Conservation (phyloP, 805 yeast species). For the Barnettozyma sp. region DNA sequence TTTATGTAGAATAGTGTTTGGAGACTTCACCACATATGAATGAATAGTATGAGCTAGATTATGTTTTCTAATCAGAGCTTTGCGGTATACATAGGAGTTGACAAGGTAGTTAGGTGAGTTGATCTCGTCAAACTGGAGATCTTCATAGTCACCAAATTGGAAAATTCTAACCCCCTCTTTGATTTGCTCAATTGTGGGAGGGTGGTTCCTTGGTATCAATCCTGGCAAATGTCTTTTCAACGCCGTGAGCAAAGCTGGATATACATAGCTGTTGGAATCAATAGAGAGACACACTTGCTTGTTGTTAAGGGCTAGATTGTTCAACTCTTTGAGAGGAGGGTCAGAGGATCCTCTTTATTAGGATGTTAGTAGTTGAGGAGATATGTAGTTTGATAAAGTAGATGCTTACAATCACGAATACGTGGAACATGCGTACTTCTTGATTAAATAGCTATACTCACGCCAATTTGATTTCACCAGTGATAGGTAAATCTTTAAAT, state of each 20-base stretch:
- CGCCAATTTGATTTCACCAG: slow-evolving; percentile 51
- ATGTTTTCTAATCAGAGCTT: slow-evolving; percentile 87
- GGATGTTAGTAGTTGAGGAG: not conserved
- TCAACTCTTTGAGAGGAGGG: not conserved
- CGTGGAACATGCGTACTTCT: not conserved
- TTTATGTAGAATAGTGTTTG: slow-evolving; percentile 47
- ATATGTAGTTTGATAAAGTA: not conserved
- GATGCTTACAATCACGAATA: slow-evolving; percentile 1
- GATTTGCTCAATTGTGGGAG: not conserved
- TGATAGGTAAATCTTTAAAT: slow-evolving; percentile 46
- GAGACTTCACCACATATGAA: slow-evolving; percentile 66
- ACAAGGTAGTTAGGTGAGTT: slow-evolving; percentile 46
- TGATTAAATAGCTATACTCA: slow-evolving; percentile 15
- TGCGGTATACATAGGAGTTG: slow-evolving; percentile 81
- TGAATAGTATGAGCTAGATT: slow-evolving; percentile 81
- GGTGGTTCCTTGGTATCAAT: slow-evolving; percentile 13
- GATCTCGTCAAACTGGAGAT: slow-evolving; percentile 66
- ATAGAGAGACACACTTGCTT: slow-evolving; percentile 26
- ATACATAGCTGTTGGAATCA: slow-evolving; percentile 34
- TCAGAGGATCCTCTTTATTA: not conserved
- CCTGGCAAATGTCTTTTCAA: slow-evolving; percentile 29
- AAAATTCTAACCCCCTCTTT: slow-evolving; percentile 34
- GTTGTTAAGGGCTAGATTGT: not conserved
- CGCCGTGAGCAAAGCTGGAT: slow-evolving; percentile 30
- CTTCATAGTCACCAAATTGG: slow-evolving; percentile 89